Base-by-base conservation (phyloP, 1,284 basidiomycete species). In the Pascua sp. region DNA sequence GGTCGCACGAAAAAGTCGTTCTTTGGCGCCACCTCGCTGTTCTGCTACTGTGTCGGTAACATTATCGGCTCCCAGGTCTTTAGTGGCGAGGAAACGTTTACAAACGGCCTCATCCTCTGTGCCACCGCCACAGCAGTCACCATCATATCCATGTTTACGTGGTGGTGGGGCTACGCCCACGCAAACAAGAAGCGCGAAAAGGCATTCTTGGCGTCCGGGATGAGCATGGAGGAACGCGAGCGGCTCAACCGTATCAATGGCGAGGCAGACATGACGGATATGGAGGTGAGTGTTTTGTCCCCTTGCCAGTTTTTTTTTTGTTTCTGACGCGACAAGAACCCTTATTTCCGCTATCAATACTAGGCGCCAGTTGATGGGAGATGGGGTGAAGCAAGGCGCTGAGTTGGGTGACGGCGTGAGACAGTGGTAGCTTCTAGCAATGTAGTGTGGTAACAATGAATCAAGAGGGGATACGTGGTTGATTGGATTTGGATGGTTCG, bases 251-350 rank as follows among this genome's bases (percentile, higher is more conserved):
- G 65, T 46, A 11, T 67, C n/a, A 58, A 57, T 2, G 67, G 67
- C 13, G 68, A 70, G 55, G 59, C 51, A n/a, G 68, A 69, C 50
- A 44, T 67, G 11, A 70, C 67, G 16, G 68, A 70, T 18, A 48
- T 50, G 18, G 32, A 51, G 46, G 10, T 2, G 16, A 18, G 43
- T 18, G 1, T 11, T 38, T 16, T 9, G 11, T 9, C 36, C 46
- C 38, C 36, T 38, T 13, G 5, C 1, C 46, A 32, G 24, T 3
- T 7, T 32, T 32, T 3, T 7, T 32, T 32, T 32, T 3, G 24
- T 32, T 32, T 32, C 24, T 32, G 24, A 32, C 24, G 24, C 24
- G 24, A 32, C 24, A 24, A 57, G 56, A 57, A 57, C 51, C 51
- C 18, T 2, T 42, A 57, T 48, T 57, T 57, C 56, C 49, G 56